phyloP scores from a whole-genome alignment of 306 rosid genomes.

The Malus fusca region DNA sequence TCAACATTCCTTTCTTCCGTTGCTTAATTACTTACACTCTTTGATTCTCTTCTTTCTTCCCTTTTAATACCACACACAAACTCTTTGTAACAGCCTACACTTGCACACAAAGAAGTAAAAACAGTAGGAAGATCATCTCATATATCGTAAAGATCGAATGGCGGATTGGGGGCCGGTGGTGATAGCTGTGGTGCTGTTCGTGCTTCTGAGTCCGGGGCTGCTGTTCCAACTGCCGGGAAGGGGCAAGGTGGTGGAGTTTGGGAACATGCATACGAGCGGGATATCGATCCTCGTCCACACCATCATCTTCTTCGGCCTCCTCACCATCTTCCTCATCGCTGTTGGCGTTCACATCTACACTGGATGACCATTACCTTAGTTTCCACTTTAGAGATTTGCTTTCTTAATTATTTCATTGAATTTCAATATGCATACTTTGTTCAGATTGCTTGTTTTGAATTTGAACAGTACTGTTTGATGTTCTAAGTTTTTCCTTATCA shows the following conservation, averaged over 20 bases:
- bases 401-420: not conserved
- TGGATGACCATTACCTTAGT: conserved; percentile 17
- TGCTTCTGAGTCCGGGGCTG: conserved; percentile 55
- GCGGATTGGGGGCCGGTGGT: conserved; percentile 78
- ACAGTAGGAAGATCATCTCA: not conserved
- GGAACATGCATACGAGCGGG: conserved; percentile 55
- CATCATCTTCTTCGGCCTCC: conserved; percentile 59
- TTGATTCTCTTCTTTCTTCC: not conserved
- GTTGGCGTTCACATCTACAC: conserved; percentile 55
- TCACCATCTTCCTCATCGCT: conserved; percentile 55
- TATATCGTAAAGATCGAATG: conserved; percentile 12
- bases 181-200: conserved; percentile 64
- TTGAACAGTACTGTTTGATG: not conserved
- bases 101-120: not conserved
- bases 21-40: not conserved
- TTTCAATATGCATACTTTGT: not conserved
- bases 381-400: not conserved
- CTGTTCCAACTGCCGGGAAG: conserved; percentile 57
- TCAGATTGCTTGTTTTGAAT: not conserved
- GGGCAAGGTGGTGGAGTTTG: conserved; percentile 41
- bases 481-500: not conserved
- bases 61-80: not conserved
- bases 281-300: conserved; percentile 48
- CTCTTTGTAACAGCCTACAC: not conserved
- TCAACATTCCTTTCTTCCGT: conserved; percentile 22